Evolutionary conservation across 2,329 filamentous ascomycete genomes (phyloP).

Genomic region (Cordyceps javanica): DNA sequence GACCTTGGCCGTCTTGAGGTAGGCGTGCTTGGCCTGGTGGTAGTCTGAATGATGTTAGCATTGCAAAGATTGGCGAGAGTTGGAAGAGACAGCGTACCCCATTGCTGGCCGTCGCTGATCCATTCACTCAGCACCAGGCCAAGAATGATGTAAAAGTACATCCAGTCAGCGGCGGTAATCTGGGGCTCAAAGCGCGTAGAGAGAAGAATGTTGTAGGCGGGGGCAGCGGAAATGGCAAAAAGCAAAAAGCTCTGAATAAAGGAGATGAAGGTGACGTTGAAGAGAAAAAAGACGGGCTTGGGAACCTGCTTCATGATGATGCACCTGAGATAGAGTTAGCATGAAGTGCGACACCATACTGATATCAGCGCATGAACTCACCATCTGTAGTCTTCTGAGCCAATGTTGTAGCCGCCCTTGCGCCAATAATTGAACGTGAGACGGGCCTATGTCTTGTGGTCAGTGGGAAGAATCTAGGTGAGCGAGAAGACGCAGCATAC

Average conservation of each 20-base stretch:
- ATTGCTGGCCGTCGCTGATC: conserved; percentile 89
- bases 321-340: conserved; percentile 42
- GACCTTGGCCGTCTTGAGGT: conserved; percentile 66
- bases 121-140: conserved; percentile 59
- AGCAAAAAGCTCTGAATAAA: conserved; percentile 77
- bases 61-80: not conserved
- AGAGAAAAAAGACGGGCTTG: conserved; percentile 64
- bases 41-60: conserved; percentile 46
- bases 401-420: conserved; percentile 82
- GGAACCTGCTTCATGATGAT: conserved; percentile 64
- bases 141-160: conserved; percentile 41
- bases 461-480: not conserved
- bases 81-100: conserved; percentile 49
- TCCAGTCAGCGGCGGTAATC: conserved; percentile 38
- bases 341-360: not conserved
- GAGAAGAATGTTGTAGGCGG: conserved; percentile 78
- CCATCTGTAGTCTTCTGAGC: conserved; percentile 95
- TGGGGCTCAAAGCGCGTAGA: conserved; percentile 55
- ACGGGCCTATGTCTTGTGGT: conserved; percentile 49
- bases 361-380: conserved; percentile 16
- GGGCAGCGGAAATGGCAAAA: conserved; percentile 64
- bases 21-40: conserved; percentile 73
- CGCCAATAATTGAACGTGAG: conserved; percentile 97
- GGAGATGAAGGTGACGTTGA: conserved; percentile 89
- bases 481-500: conserved; percentile 42